Conservation (phyloP, 2,329 filamentous ascomycete species). For the Verticillium alfalfae region DNA sequence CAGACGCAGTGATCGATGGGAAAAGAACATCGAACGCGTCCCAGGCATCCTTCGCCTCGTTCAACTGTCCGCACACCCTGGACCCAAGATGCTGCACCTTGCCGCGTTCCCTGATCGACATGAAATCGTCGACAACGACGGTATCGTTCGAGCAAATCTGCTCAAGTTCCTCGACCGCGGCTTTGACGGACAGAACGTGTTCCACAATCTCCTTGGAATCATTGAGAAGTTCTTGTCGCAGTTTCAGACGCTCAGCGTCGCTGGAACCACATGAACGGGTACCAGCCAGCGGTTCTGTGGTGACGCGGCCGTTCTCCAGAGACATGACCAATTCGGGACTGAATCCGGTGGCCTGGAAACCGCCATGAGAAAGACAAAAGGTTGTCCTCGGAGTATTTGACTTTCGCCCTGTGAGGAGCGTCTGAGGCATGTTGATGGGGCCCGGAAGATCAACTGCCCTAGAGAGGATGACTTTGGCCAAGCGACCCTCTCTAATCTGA, state of each 20-base stretch:
- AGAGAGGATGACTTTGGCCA: not conserved
- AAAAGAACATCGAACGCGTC: conserved; percentile 12
- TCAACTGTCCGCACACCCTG: conserved; percentile 8
- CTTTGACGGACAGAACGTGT: conserved; percentile 11
- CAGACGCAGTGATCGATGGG: conserved; percentile 14
- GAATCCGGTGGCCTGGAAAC: conserved; percentile 8
- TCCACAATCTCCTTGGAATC: conserved; percentile 13
- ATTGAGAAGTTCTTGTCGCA: conserved; percentile 1
- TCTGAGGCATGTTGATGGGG: not conserved
- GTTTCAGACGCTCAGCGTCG: not conserved
- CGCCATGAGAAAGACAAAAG: not conserved
- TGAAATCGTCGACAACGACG: conserved; percentile 12
- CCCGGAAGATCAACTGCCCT: not conserved
- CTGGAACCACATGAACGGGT: conserved; percentile 3
- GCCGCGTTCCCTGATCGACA: conserved; percentile 10
- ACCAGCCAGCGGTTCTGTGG: conserved; percentile 11
- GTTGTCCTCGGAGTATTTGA: not conserved
- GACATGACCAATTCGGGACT: conserved; percentile 12
- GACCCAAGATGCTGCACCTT: conserved; percentile 13
- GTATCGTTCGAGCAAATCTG: conserved; percentile 5
- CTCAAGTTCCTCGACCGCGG: conserved; percentile 10
- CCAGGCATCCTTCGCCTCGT: conserved; percentile 9
- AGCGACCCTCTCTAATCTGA: not conserved
- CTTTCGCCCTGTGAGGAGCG: not conserved
- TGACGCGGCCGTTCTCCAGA: conserved; percentile 7